Base-by-base conservation (phyloP, 257 asterid genomes). In the Penstemon eatonii region DNA sequence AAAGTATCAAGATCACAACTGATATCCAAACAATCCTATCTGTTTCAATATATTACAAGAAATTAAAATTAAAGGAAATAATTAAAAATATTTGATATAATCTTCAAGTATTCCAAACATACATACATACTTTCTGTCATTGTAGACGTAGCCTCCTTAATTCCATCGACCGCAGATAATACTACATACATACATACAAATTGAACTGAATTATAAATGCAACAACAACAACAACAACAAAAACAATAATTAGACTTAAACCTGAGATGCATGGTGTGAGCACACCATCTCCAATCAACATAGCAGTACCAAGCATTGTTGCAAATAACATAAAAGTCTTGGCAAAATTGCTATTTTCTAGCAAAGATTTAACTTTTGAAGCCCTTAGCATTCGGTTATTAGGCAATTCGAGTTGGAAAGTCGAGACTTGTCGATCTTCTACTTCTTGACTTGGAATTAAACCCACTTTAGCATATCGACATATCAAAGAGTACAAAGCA, bases 281-380 rank as follows among this genome's bases (percentile, higher is more conserved):
- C 33, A 86, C 73, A 3, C 97, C 97, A 73, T 88, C 97, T 8
- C 97, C 97, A 33, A 91, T 88, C 6, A 91, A 88, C 97, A 91
- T 91, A 12, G 96, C 83, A 69, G 97, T 91, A 19, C 90, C 97
- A 0, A 90, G 86, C 74, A 88, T 84, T 25, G 94, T 83, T 9
- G 82, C 82, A 3, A 89, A 62, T 33, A 86, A 46, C 6, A 89
- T 68, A 4, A 79, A 49, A 36, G 68, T 37, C 73, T 83, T 85
- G 0, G 76, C 80, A 3, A 63, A 53, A 0, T 45, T 50, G 73
- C 88, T 86, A 4, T 37, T 72, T 60, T 89, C 96, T 5, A 89
- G 56, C 45, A 18, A 68, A 0, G 75, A 54, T 72, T 82, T 73
- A 3, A 89, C 42, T 15, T 53, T 66, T 9, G 81, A 73, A 50